Percentiles rank a stretch among this genome's conserved stretches.
Evolutionary conservation across 2,329 filamentous ascomycete genomes (phyloP).

Genomic region (Zarea fungicola): DNA sequence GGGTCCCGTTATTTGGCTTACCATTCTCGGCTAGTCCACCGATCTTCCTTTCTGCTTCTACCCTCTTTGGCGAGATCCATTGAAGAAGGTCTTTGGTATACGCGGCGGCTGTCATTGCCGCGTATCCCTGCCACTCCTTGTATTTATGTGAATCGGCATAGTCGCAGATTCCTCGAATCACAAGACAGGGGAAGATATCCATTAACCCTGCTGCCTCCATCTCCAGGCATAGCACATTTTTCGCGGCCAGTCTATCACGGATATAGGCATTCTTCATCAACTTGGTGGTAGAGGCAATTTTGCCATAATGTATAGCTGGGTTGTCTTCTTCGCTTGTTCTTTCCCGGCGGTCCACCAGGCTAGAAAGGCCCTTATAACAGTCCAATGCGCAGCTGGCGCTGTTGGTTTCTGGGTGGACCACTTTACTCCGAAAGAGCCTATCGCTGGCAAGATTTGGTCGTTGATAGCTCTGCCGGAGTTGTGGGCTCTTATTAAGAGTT

Average conservation of each 20-base stretch:
- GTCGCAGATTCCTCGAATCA: constrained; percentile 35
- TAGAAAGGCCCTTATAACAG: background rate
- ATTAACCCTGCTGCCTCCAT: constrained; percentile 28
- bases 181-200: constrained; percentile 27
- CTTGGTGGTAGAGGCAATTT: background rate
- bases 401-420: background rate
- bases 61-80: background rate
- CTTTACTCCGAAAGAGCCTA: background rate
- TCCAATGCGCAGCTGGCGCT: background rate
- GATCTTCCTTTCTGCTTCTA: background rate
- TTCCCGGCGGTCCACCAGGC: background rate
- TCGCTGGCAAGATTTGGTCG: background rate
- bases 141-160: constrained; percentile 36
- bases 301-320: background rate
- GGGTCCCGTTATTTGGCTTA: too few relatives aligned
- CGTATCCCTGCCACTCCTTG: constrained; percentile 33
- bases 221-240: constrained; percentile 20
- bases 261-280: too few relatives aligned
- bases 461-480: background rate
- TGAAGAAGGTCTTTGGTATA: constrained; percentile 20
- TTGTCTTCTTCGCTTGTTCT: background rate
- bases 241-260: too few relatives aligned
- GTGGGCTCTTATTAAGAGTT: background rate
- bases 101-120: constrained; percentile 29
- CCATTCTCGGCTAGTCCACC: too few relatives aligned